Conservation (phyloP, 225 moss, liverwort and hornwort species). For the Takakia lepidozioides region DNA sequence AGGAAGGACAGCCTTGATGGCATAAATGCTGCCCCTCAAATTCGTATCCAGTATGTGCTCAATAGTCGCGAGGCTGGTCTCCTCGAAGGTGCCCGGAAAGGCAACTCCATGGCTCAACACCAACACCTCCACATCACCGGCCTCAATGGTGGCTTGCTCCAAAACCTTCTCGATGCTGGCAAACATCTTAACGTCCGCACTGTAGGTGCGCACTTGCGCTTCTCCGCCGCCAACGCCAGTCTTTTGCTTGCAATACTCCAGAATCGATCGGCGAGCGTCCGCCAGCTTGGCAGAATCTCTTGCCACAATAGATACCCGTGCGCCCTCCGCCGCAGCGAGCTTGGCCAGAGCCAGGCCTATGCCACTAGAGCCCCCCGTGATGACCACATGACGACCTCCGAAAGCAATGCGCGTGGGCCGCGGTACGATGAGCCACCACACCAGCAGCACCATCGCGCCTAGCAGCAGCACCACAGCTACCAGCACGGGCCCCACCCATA, state of each 20-base stretch:
- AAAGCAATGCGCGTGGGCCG: conserved; percentile 29
- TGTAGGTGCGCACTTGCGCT: conserved; percentile 46
- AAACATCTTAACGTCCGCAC: conserved; percentile 65
- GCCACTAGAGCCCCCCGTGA: conserved; percentile 94
- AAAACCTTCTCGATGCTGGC: conserved; percentile 41
- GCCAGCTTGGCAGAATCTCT: conserved; percentile 50
- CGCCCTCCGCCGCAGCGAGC: conserved; percentile 57
- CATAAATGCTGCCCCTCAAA: conserved; percentile 64
- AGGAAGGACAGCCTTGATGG: conserved; percentile 74
- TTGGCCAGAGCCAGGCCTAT: conserved; percentile 71
- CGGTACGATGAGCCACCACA: conserved; percentile 17
- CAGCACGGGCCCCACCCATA: conserved; percentile 20
- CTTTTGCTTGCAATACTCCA: conserved; percentile 22
- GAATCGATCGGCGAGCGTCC: conserved; percentile 39
- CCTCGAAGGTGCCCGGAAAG: conserved; percentile 43
- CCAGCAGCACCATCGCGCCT: conserved; percentile 15
- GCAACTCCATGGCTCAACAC: conserved; percentile 70
- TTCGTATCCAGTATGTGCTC: conserved; percentile 74
- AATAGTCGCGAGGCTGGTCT: conserved; percentile 41
- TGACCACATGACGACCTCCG: conserved; percentile 53
- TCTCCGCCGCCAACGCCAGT: conserved; percentile 8
- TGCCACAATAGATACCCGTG: conserved; percentile 64
- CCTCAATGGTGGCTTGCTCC: conserved; percentile 47
- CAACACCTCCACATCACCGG: conserved; percentile 63
- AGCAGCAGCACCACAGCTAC: conserved; percentile 8